phyloP scores from a whole-genome alignment of 1,284 basidiomycete genomes.

The Phenoliferia sp. region DNA sequence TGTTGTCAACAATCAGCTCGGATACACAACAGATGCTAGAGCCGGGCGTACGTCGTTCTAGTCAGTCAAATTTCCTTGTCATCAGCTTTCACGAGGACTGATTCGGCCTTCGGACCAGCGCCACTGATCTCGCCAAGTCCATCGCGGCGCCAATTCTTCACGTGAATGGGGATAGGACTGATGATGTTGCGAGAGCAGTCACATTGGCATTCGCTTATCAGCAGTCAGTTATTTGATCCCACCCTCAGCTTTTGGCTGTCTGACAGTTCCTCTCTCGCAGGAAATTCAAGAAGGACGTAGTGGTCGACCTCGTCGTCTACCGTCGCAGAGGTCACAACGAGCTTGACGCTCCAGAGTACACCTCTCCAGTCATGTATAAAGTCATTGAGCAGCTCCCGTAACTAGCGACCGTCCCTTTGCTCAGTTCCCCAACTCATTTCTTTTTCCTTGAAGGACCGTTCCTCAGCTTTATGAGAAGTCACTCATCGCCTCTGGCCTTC shows the following conservation, averaged over 20 bases:
- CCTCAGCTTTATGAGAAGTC: constrained; percentile 75
- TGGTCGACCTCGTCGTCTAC: constrained; percentile 78
- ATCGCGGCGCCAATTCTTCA: constrained; percentile 76
- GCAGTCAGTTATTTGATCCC: constrained; percentile 32
- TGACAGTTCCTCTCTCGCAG: constrained; percentile 3
- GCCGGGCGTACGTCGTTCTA: constrained; percentile 74
- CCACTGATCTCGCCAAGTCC: constrained; percentile 84
- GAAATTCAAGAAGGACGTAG: constrained; percentile 34
- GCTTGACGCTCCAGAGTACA: constrained; percentile 83
- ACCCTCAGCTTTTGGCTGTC: not conserved
- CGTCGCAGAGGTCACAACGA: constrained; percentile 77
- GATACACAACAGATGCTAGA: constrained; percentile 80
- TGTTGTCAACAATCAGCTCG: constrained; percentile 67
- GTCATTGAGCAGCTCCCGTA: constrained; percentile 22
- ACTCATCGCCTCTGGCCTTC: constrained; percentile 58
- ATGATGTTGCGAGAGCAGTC: constrained; percentile 71
- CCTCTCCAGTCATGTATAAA: constrained; percentile 53
- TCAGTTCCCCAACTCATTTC: not conserved
- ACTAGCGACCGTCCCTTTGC: not conserved
- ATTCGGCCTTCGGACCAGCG: constrained; percentile 37
- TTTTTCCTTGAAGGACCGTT: constrained; percentile 58
- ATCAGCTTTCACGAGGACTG: too few relatives aligned
- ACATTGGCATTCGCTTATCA: constrained; percentile 76
- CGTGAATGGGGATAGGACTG: constrained; percentile 68
- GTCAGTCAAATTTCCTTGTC: too few relatives aligned